Evolutionary conservation across 305 asterid genomes (phyloP).

Genomic region (Fraxinus paxiana): DNA sequence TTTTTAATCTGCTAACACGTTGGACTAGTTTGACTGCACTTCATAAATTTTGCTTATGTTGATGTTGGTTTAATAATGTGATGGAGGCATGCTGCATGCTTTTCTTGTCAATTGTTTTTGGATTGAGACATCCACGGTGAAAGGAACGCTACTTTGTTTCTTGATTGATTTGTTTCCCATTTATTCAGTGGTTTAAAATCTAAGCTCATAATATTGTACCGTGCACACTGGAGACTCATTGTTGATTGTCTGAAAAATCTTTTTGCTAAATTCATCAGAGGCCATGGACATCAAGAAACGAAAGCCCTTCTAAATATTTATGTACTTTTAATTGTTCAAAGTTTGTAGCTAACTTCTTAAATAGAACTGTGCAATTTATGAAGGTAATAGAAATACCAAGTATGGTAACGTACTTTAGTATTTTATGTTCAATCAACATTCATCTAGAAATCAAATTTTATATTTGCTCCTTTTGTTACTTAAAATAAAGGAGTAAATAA

Average conservation of each 20-base stretch:
- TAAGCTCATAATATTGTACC: neutral
- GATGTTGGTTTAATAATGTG: neutral
- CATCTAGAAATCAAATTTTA: neutral
- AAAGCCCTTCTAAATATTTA: neutral
- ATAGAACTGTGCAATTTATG: constrained; percentile 6
- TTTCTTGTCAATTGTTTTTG: neutral
- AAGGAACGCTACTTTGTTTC: neutral
- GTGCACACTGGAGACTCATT: neutral
- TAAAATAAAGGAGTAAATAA: neutral
- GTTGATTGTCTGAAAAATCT: neutral
- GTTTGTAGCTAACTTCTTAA: neutral
- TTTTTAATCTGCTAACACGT: neutral
- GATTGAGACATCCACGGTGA: neutral
- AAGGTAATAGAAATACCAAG: neutral
- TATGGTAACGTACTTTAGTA: neutral
- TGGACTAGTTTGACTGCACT: neutral
- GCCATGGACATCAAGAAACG: neutral
- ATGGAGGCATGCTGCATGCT: neutral
- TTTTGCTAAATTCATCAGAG: neutral
- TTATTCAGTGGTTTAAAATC: neutral
- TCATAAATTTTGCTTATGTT: neutral
- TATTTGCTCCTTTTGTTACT: constrained; percentile 1
- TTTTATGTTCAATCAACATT: neutral
- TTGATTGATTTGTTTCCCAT: neutral
- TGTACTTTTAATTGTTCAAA: neutral